A percentile compares a stretch with the other conserved stretches of the same genome.
These are phyloP conservation scores for Lactarius sp. DNA, from an alignment of 768 basidiomycete genomes.

Conservation along the genomic window DNA sequence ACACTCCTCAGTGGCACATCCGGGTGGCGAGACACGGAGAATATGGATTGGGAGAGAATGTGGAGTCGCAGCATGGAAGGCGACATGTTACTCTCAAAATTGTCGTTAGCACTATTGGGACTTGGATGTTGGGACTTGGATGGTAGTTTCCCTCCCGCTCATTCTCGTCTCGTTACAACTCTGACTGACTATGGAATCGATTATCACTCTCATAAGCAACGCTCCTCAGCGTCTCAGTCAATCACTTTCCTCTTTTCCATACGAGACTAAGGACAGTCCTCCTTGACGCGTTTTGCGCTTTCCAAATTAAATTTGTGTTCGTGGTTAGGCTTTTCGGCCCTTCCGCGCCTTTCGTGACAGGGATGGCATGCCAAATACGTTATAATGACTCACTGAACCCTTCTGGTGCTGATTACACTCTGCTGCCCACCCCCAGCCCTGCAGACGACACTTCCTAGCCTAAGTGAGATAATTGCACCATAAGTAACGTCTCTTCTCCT, in stretches of 20 bases:
- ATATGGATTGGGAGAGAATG: conserved; percentile 47
- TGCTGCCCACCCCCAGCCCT: conserved; percentile 20
- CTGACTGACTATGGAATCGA: conserved; percentile 22
- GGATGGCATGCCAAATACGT: conserved; percentile 64
- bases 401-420: conserved; percentile 53
- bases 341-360: conserved; percentile 77
- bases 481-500: conserved; percentile 38
- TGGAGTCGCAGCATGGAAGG: conserved; percentile 38
- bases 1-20: conserved; percentile 61
- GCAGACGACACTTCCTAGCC: conserved; percentile 36
- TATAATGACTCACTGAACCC: conserved; percentile 53
- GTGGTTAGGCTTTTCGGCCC: conserved; percentile 64
- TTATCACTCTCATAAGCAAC: conserved; percentile 55
- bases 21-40: conserved; percentile 41
- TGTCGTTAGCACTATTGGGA: conserved; percentile 37
- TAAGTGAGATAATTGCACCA: conserved; percentile 40
- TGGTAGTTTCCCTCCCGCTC: conserved; percentile 12
- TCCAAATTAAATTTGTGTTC: neutral
- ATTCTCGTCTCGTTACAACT: neutral
- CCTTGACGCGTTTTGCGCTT: neutral
- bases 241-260: conserved; percentile 40
- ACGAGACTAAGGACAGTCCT: conserved; percentile 45
- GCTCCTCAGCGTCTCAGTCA: conserved; percentile 52
- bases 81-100: conserved; percentile 25
- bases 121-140: conserved; percentile 36